Percentiles rank a stretch among this genome's conserved stretches.
Conservation (phyloP, 495 filamentous ascomycete genomes). For the Trichoderma orchidacearum region DNA sequence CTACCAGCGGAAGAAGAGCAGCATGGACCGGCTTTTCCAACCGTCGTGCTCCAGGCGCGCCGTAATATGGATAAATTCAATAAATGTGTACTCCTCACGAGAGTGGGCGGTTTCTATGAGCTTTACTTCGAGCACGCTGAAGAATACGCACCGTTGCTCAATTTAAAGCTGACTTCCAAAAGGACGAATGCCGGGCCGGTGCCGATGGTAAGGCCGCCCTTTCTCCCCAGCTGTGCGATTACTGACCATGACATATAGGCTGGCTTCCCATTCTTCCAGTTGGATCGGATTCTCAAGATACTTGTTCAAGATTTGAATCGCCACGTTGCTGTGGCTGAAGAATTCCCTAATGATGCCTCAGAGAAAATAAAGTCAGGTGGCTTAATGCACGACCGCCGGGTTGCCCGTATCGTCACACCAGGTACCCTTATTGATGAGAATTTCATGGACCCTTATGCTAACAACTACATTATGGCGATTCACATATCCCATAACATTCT, state of each 20-base stretch:
- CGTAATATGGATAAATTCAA: conserved; percentile 84
- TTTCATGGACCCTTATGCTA: conserved; percentile 83
- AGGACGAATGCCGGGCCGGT: conserved; percentile 61
- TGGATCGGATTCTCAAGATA: conserved; percentile 82
- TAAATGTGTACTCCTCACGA: conserved; percentile 77
- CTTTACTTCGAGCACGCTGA: conserved; percentile 91
- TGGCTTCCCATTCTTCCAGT: conserved; percentile 84
- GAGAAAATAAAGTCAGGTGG: conserved; percentile 57
- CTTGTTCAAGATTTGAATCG: conserved; percentile 82
- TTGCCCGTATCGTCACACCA: conserved; percentile 80
- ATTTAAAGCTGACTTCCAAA: conserved; percentile 75
- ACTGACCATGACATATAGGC: conserved; percentile 32
- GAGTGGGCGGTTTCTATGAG: conserved; percentile 94
- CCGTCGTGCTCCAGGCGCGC: conserved; percentile 77
- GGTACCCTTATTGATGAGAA: conserved; percentile 95
- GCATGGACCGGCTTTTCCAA: conserved; percentile 54
- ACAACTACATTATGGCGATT: conserved; percentile 80
- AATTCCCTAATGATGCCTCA: conserved; percentile 59
- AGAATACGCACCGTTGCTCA: conserved; percentile 71
- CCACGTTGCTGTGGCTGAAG: conserved; percentile 88
- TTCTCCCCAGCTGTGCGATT: background rate
- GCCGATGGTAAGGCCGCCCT: conserved; percentile 48
- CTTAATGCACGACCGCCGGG: conserved; percentile 66
- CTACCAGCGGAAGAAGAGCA: conserved; percentile 24
- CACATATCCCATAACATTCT: conserved; percentile 22